Percentiles rank a stretch among this genome's conserved stretches.
Evolutionary conservation across 345 rosid species (phyloP).

Genomic region (Eucalyptus microcorys): DNA sequence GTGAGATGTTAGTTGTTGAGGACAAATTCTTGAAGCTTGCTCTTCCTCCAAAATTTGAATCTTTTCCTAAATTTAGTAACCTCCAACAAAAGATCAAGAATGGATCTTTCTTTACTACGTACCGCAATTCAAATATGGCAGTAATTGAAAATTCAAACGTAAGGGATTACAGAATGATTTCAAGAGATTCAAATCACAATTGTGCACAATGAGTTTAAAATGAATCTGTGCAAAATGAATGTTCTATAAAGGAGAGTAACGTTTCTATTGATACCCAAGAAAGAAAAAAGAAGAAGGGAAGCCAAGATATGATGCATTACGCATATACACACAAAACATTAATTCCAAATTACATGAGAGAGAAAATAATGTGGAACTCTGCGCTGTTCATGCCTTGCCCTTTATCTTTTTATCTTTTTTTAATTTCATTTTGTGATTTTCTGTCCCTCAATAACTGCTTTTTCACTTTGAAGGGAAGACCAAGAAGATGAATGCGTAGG

Average conservation of each 20-base stretch:
- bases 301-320: not conserved
- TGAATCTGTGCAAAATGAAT: not conserved
- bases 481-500: not conserved
- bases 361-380: not conserved
- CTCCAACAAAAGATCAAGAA: not conserved
- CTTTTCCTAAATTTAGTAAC: not conserved
- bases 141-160: not conserved
- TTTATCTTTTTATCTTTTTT: conserved; percentile 1
- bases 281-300: not conserved
- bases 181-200: not conserved
- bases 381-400: not conserved
- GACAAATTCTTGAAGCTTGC: not conserved
- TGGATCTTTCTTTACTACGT: not conserved
- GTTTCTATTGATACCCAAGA: not conserved
- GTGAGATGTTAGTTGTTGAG: not conserved
- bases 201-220: not conserved
- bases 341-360: not conserved
- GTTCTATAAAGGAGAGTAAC: not conserved
- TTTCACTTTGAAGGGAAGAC: conserved; percentile 27
- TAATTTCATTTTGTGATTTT: not conserved
- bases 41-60: not conserved
- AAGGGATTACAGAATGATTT: not conserved
- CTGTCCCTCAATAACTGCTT: conserved; percentile 10
- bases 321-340: not conserved
- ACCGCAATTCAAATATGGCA: rapidly evolving